Conservation (phyloP, 2,329 filamentous ascomycete genomes). For the Sporothrix phasma region DNA sequence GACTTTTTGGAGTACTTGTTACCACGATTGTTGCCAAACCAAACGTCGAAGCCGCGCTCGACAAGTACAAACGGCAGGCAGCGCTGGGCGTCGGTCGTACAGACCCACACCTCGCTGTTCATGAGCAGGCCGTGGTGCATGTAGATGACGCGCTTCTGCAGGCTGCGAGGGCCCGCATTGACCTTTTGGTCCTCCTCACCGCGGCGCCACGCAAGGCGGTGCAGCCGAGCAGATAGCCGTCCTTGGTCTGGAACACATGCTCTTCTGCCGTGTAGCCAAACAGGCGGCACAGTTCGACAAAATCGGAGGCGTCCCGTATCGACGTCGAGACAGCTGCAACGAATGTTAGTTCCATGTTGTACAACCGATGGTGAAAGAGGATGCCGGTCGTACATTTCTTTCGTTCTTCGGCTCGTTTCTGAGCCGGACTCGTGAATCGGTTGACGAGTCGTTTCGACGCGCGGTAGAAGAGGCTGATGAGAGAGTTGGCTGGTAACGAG, state of each 20-base stretch:
- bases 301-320: slow-evolving; percentile 80
- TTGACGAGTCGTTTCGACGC: slow-evolving; percentile 78
- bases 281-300: slow-evolving; percentile 83
- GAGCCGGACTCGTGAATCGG: slow-evolving; percentile 58
- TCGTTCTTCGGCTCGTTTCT: slow-evolving; percentile 55
- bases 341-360: slow-evolving; percentile 29
- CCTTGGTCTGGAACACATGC: slow-evolving; percentile 87
- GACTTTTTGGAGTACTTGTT: slow-evolving; percentile 99
- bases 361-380: too few species aligned
- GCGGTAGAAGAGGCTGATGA: slow-evolving; percentile 75
- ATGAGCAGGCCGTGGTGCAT: slow-evolving; percentile 93
- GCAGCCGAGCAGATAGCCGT: slow-evolving; percentile 89
- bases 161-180: slow-evolving; percentile 57
- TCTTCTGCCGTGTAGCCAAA: slow-evolving; percentile 93
- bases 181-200: slow-evolving; percentile 72
- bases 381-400: slow-evolving; percentile 45
- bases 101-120: slow-evolving; percentile 99
- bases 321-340: slow-evolving; percentile 54
- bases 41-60: slow-evolving; percentile 89
- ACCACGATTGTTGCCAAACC: slow-evolving; percentile 94
- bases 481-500: slow-evolving; percentile 55
- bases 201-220: slow-evolving; percentile 72
- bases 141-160: slow-evolving; percentile 80
- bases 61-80: slow-evolving; percentile 83
- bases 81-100: slow-evolving; percentile 73